Evolutionary conservation across 495 filamentous ascomycete species (phyloP), one percentile per base, ranked within the genome.

Genomic region (Hyaloscypha variabilis): DNA sequence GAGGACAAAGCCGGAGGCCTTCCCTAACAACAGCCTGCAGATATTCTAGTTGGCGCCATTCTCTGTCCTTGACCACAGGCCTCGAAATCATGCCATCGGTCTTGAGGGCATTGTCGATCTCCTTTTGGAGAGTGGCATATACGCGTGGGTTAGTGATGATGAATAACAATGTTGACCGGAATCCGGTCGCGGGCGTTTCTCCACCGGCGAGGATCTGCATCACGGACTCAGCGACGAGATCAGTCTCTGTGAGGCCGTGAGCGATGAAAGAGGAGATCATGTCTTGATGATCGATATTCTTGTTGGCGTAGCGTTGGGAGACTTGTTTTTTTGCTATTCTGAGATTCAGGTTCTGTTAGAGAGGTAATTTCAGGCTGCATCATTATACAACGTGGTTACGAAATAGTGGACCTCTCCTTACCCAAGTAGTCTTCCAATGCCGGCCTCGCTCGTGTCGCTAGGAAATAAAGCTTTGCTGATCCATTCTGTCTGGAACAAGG

Each of bases 161-260:
- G 66, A 82, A 83, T 36, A 82, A 72, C 49, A 90, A 74, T 59
- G 86, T 77, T 3, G 78, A 78, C 29, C 82, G 81, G 72, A 90
- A 81, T 23, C 81, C 78, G 1, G 83, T 84, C 0, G 85, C 84
- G 0, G 85, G 88, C 2, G 87, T 88, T 63, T 91, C 88, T 6
- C 83, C 81, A 8, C 87, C 88, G 0, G 87, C 87, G 4, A 88
- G 24, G 19, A 81, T 75, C 58, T 78, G 75, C 21, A 76, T 73
- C 23, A 80, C 59, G 11, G 74, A 75, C 61, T 82, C 79, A 1
- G 71, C 70, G 63, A 77, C 72, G 8, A 77, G 62, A 57, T 83
- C 75, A 8, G 74, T 68, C 51, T 74, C 71, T 3, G 61, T 68
- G 19, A 84, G 64, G 24, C 78, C 79, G 49, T 80, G 70, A 31